phyloP scores from a whole-genome alignment of 2,329 filamentous ascomycete species.

The Plectosphaerella plurivora region DNA sequence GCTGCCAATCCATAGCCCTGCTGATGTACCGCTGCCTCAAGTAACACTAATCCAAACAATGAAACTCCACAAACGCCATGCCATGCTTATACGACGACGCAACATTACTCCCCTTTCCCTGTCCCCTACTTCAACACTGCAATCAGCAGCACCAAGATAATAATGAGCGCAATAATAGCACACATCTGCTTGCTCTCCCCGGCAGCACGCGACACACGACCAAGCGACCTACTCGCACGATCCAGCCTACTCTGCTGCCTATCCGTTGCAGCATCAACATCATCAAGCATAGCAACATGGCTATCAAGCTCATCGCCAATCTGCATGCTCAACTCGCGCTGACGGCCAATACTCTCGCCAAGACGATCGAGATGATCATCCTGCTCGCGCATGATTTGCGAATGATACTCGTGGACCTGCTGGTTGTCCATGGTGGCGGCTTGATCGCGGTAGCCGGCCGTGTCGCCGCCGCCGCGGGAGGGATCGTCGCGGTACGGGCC shows the following conservation, averaged over 20 bases:
- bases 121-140: conserved; percentile 66
- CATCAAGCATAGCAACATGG: conserved; percentile 84
- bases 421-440: conserved; percentile 65
- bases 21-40: too few species aligned
- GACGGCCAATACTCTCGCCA: conserved; percentile 80
- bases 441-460: conserved; percentile 55
- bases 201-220: conserved; percentile 67
- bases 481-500: conserved; percentile 70
- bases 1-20: too few species aligned
- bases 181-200: conserved; percentile 86
- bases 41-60: too few species aligned
- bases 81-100: neutral
- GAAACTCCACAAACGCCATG: neutral
- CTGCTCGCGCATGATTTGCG: conserved; percentile 77
- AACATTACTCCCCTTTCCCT: neutral
- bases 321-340: conserved; percentile 89
- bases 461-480: conserved; percentile 27
- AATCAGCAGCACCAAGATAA: conserved; percentile 78
- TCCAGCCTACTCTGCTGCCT: conserved; percentile 73
- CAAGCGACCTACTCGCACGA: conserved; percentile 67
- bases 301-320: conserved; percentile 94
- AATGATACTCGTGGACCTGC: conserved; percentile 84
- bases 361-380: conserved; percentile 89
- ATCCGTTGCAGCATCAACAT: conserved; percentile 79
- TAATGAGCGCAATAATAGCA: conserved; percentile 74